Base-by-base conservation (phyloP, 148 eudicot species). In the Talinum fruticosum region DNA sequence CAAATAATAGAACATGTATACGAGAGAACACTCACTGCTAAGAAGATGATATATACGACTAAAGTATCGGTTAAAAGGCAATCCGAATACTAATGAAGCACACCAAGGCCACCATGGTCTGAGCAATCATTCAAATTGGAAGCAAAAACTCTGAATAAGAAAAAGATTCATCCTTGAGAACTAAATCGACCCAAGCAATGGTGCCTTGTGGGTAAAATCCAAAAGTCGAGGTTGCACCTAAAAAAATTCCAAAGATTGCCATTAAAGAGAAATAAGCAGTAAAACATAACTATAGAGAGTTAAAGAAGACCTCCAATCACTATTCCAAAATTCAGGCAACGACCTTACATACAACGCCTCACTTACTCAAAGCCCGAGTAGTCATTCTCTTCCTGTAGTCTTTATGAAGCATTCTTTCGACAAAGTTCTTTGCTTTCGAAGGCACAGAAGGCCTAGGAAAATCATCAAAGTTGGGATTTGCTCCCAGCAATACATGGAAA, bases 341-440 rank as follows among this genome's bases (percentile, higher is more conserved):
- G n/a, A 64, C n/a, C n/a, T n/a, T n/a, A n/a, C n/a, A n/a, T n/a
- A n/a, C n/a, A n/a, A n/a, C n/a, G n/a, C 35, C 28, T 26, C 49
- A 80, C 90, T 82, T 80, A 89, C 92, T 87, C 78, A 89, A 71
- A 74, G 92, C 92, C 80, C 87, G 92, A 29, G 80, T 87, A 45
- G 88, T 87, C 92, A 89, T 89, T 78, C 92, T 87, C 83, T 85
- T 87, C 64, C 92, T 75, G 78, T 89, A 89, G 82, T 89, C 92
- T 81, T 89, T 89, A 76, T 89, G 87, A 68, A 89, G 86, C 83
- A 89, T 79, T 82, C 92, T 83, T 71, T 87, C 87, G 38, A 89
- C 92, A 82, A 89, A 89, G 79, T 89, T 88, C 83, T 87, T 89
- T 73, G 88, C 90, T 85, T 85, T 87, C 23, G 82, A 68, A 74